Base-by-base conservation (phyloP, 2,329 filamentous ascomycete genomes). In the Phialocephala subalpina region DNA sequence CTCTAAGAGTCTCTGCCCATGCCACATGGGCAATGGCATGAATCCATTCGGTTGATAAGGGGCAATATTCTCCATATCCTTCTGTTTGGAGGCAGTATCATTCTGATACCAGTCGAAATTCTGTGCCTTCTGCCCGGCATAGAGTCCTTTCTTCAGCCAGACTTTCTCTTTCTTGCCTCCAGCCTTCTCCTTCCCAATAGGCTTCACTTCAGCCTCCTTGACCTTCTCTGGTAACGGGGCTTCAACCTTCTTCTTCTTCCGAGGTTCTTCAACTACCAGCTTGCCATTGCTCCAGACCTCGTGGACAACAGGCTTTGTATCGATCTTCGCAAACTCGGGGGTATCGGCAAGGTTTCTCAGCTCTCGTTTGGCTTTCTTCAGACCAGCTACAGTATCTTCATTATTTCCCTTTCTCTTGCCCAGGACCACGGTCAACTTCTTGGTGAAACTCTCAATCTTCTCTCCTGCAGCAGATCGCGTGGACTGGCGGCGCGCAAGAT, bases 81-180 rank as follows among this genome's bases (percentile, higher is more conserved):
- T 87, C 77, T 83, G 87, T 75, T 86, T 85, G 35, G 68, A 65
- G 8, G 42, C 69, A 4, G 66, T 63, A 5, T 64, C 68, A 22
- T 61, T 66, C 72, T 75, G 45, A 47, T 73, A 75, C 70, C 70
- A 73, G 59, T 75, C 69, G 25, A 68, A 62, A 49, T 63, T 63
- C 16, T 53, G 60, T 33, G 27, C 47, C 25, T 89, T 84, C 77
- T 97, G 95, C 33, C 96, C 96, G 0, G 93, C 90, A 75, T 97
- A 98, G 16, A 98, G 83, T 11, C 95, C 96, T 77, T 94, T 92
- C 60, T 85, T 83, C 62, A 97, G 82, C 86, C 92, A 98, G 45
- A 68, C 63, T 55, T 77, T 77, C 40, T 71, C 70, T 58, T 73
- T 74, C 38, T 65, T 70, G 29, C 65, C 68, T 9, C 56, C 47